phyloP scores from a whole-genome alignment of 257 asterid genomes.

The Solanum medicagineum region DNA sequence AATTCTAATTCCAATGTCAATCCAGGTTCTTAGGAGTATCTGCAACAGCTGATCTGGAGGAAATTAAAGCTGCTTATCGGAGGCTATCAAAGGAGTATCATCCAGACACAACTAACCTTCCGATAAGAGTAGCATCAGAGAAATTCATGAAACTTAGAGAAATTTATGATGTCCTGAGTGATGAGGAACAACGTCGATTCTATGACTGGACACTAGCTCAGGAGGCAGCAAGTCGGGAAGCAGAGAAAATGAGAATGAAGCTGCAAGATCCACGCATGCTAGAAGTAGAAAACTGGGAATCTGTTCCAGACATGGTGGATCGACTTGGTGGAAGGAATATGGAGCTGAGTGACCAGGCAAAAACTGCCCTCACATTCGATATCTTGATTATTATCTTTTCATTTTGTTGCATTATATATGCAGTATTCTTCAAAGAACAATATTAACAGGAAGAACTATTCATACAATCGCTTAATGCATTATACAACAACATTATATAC shows the following conservation, averaged over 20 bases:
- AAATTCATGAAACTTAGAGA: constrained; percentile 67
- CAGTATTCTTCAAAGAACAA: constrained; percentile 52
- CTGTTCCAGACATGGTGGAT: constrained; percentile 78
- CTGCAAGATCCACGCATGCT: constrained; percentile 53
- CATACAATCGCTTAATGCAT: background rate
- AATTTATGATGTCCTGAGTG: constrained; percentile 45
- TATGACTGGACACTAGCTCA: constrained; percentile 86
- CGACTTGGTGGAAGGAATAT: constrained; percentile 78
- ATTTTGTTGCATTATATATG: constrained; percentile 53
- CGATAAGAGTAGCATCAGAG: constrained; percentile 71
- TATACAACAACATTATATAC: background rate
- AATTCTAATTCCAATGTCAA: background rate
- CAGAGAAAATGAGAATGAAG: constrained; percentile 68
- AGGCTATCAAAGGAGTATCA: constrained; percentile 79
- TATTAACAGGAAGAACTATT: constrained; percentile 12
- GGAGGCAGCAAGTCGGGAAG: constrained; percentile 71
- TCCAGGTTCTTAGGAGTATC: constrained; percentile 73
- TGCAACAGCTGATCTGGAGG: constrained; percentile 66
- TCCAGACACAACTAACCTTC: constrained; percentile 93
- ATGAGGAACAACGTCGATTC: constrained; percentile 60
- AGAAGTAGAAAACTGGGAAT: constrained; percentile 37
- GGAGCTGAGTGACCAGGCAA: constrained; percentile 76
- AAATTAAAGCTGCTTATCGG: constrained; percentile 76
- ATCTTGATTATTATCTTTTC: constrained; percentile 51
- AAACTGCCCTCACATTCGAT: constrained; percentile 81